Evolutionary conservation across 2,329 filamentous ascomycete species (phyloP).

Genomic region (Nigrospora oryzae): DNA sequence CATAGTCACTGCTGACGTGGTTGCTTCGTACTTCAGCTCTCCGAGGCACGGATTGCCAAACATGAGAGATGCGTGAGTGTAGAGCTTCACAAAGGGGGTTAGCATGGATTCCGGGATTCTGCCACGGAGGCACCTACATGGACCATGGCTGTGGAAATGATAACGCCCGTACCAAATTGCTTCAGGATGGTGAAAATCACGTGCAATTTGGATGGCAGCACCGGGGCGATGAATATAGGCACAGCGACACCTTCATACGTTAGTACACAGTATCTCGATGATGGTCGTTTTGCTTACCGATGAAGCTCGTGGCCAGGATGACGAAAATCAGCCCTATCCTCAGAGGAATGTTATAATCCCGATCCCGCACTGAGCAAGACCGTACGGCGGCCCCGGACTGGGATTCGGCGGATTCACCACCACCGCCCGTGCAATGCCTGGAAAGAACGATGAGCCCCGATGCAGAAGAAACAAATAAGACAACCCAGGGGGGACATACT

Average conservation of each 20-base stretch:
- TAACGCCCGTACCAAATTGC: conserved; percentile 66
- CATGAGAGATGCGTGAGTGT: conserved; percentile 66
- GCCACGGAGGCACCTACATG: conserved; percentile 37
- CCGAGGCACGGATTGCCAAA: conserved; percentile 64
- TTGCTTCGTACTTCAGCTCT: conserved; percentile 57
- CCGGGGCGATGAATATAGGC: conserved; percentile 54
- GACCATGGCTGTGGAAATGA: conserved; percentile 63
- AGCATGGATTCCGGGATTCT: neutral
- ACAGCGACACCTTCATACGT: conserved; percentile 43
- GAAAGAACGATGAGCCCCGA: conserved; percentile 9
- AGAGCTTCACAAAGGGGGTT: conserved; percentile 39
- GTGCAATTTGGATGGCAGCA: conserved; percentile 41
- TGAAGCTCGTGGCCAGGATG: conserved; percentile 57
- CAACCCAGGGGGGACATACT: conserved; percentile 40
- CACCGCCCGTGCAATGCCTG: conserved; percentile 49
- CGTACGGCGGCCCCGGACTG: conserved; percentile 22
- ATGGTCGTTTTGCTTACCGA: conserved; percentile 35
- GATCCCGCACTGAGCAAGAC: conserved; percentile 33
- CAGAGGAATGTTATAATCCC: conserved; percentile 59
- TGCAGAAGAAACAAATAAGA: neutral
- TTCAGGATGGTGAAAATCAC: conserved; percentile 56
- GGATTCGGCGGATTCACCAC: conserved; percentile 21
- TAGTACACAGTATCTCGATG: neutral
- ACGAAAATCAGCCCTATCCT: conserved; percentile 66
- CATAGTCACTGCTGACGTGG: conserved; percentile 63